Evolutionary conservation across 495 filamentous ascomycete genomes (phyloP).

Genomic region (Aspergillus campestris): DNA sequence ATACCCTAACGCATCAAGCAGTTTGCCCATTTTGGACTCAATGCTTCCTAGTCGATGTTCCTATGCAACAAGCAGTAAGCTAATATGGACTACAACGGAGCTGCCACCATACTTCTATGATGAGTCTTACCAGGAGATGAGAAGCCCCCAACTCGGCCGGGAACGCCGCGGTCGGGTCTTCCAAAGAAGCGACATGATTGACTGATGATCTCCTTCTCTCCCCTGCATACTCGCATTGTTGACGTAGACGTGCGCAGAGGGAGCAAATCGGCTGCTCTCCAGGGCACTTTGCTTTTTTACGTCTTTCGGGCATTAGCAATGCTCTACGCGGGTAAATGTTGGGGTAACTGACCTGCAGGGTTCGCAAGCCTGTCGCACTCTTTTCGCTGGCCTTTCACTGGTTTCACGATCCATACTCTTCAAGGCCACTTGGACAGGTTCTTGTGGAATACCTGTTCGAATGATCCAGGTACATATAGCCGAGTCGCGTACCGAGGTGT

Average conservation of each 20-base stretch:
- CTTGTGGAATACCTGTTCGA: not conserved
- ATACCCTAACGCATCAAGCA: constrained; percentile 28
- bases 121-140: constrained; percentile 13
- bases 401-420: constrained; percentile 14
- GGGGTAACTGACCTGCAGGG: constrained; percentile 31
- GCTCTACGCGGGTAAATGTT: not conserved
- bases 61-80: constrained; percentile 13
- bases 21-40: constrained; percentile 31
- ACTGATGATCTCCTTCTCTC: constrained; percentile 22
- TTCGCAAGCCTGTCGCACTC: constrained; percentile 40
- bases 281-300: constrained; percentile 42
- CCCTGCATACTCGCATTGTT: constrained; percentile 34
- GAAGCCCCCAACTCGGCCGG: constrained; percentile 9
- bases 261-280: constrained; percentile 42
- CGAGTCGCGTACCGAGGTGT: no score
- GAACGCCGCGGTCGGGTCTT: not conserved
- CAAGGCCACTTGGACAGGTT: not conserved
- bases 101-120: not conserved
- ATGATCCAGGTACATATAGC: not conserved
- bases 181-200: not conserved
- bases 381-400: constrained; percentile 28
- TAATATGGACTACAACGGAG: not conserved
- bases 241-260: constrained; percentile 33
- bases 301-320: constrained; percentile 17
- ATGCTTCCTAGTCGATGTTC: constrained; percentile 32